Base-by-base conservation (phyloP, 2,329 filamentous ascomycete species). In the Claviceps pusilla region DNA sequence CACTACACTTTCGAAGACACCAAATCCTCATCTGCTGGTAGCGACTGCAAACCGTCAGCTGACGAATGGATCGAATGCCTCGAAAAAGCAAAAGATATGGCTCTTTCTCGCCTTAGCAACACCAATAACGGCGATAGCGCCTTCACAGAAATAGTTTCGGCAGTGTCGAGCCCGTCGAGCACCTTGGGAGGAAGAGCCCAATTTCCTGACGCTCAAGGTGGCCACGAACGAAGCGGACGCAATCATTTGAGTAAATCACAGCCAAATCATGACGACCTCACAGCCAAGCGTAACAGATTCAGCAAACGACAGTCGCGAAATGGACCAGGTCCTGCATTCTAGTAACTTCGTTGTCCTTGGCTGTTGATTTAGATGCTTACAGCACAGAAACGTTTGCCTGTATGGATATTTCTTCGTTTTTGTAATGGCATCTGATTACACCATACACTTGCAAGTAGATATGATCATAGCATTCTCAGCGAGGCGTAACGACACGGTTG, bases 231-330 rank as follows among this genome's bases (percentile, higher is more conserved):
- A 54, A 70, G 74, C 50, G 74, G 76, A 50, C 75, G 81, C 54
- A 76, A 76, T 57, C 77, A 81, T 60, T 62, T 83, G 43, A 80
- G 73, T 59, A 83, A 82, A 66, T 78, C 74, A 57, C 80, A 82
- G 62, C 73, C 71, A 47, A 77, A 71, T 58, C 60, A 76, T 29
- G 79, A 81, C 35, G 77, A 81, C 53, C 66, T 73, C 43, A 63
- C 70, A 19, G 64, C 73, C 12, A 83, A 79, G 66, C 73, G 76
- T 50, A 82, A 84, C 60, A 76, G 82, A 50, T 97, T 96, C 70
- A 95, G 89, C 71, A 93, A 93, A 71, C 78, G 91, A 61, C 89
- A 95, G 70, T 94, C 87, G 16, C 95, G 94, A 71, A 95, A 89
- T 67, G 90, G 91, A n/a, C 78, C 95, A 50, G 89, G 89, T 33